Conservation (phyloP, 164 flowering plant genomes). For the Vitis rupestris region DNA sequence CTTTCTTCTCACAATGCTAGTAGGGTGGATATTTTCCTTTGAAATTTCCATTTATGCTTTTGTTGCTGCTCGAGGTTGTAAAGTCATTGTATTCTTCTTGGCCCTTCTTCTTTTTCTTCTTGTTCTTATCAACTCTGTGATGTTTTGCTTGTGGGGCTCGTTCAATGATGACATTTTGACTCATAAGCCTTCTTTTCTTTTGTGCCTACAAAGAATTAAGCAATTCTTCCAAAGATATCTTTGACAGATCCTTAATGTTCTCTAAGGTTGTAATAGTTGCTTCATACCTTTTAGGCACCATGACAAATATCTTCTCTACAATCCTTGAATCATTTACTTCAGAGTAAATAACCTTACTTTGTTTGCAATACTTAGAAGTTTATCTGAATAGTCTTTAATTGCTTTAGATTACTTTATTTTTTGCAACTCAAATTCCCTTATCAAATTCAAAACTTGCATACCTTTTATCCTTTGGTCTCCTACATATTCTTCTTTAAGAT, state of each 20-base stretch:
- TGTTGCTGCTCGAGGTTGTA: too few species aligned
- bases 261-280: too few species aligned
- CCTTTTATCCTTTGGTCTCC: not conserved
- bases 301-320: too few species aligned
- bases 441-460: slow-evolving; percentile 4
- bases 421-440: slow-evolving; percentile 6
- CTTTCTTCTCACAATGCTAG: not conserved
- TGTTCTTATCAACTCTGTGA: not conserved
- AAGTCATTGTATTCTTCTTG: too few species aligned
- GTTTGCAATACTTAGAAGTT: slow-evolving; percentile 3
- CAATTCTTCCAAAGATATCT: not conserved
- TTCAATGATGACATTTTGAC: not conserved
- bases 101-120: too few species aligned
- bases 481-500: not conserved
- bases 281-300: too few species aligned
- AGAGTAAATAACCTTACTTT: not conserved
- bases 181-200: not conserved
- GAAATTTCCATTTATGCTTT: too few species aligned
- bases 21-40: not conserved
- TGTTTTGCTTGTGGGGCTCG: slow-evolving; percentile 1
- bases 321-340: too few species aligned
- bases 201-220: slow-evolving; percentile 7
- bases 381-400: slow-evolving; percentile 13
- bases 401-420: not conserved
- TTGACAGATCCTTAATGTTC: too few species aligned